Conservation (phyloP, 306 rosid species). For the Vachellia collinsii region DNA sequence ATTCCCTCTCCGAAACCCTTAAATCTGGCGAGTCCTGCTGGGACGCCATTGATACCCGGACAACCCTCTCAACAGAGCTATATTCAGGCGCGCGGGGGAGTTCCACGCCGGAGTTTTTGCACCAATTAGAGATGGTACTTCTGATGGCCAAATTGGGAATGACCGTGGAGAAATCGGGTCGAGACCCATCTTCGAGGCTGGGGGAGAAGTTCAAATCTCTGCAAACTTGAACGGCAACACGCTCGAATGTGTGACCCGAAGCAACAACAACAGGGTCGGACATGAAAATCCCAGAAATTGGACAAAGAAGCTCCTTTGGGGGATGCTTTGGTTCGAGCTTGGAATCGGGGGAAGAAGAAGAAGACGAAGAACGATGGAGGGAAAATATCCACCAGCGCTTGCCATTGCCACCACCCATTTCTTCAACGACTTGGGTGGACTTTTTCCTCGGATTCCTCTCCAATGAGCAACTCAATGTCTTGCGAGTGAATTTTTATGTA, state of each 20-base stretch:
- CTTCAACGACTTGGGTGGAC: background rate
- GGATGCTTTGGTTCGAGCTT: constrained; percentile 40
- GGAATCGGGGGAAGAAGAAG: constrained; percentile 39
- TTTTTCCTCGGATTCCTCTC: background rate
- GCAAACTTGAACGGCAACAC: constrained; percentile 66
- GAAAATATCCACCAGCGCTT: constrained; percentile 76
- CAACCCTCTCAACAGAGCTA: constrained; percentile 49
- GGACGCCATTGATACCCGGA: constrained; percentile 41
- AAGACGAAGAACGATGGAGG: constrained; percentile 50
- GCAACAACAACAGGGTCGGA: constrained; percentile 89
- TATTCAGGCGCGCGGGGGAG: constrained; percentile 61
- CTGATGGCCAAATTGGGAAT: constrained; percentile 69
- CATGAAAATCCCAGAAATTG: constrained; percentile 70
- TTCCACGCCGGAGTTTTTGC: constrained; percentile 39
- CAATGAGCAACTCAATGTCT: background rate
- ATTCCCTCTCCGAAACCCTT: constrained; percentile 77
- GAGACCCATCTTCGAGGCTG: constrained; percentile 60
- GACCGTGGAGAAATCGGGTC: constrained; percentile 72
- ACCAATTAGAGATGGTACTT: constrained; percentile 70
- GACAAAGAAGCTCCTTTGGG: constrained; percentile 71
- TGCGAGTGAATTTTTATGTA: too few species aligned
- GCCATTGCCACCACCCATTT: constrained; percentile 69
- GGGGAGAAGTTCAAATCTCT: constrained; percentile 57
- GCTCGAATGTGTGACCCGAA: constrained; percentile 92
- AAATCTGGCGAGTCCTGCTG: constrained; percentile 9